phyloP scores from a whole-genome alignment of 371 early-diverging fungal species.

The Mucor ambiguus region DNA sequence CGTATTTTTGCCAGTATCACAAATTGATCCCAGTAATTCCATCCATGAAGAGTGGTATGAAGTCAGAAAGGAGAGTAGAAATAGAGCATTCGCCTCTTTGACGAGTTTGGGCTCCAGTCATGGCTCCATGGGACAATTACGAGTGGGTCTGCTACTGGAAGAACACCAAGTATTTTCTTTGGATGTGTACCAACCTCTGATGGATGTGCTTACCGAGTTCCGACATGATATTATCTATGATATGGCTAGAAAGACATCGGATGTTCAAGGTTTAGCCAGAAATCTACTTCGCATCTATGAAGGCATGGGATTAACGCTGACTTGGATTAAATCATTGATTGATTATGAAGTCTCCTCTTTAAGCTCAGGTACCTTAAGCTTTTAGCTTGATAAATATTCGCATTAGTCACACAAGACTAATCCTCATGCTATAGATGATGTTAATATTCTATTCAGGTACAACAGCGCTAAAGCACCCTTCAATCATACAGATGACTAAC shows the following conservation, averaged over 20 bases:
- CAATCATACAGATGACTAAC: background rate
- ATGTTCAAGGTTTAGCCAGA: slow-evolving; percentile 61
- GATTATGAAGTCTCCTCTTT: slow-evolving; percentile 61
- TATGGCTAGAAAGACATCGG: slow-evolving; percentile 42
- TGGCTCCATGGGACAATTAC: slow-evolving; percentile 52
- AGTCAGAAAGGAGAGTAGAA: slow-evolving; percentile 39
- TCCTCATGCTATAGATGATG: slow-evolving; percentile 38
- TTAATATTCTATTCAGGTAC: slow-evolving; percentile 56
- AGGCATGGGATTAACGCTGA: slow-evolving; percentile 41
- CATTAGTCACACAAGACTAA: background rate
- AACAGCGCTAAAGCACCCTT: background rate
- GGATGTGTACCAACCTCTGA: slow-evolving; percentile 20
- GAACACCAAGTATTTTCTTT: slow-evolving; percentile 57
- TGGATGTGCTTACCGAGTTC: slow-evolving; percentile 43
- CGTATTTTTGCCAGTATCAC: slow-evolving; percentile 30
- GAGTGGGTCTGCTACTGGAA: slow-evolving; percentile 59
- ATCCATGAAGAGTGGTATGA: slow-evolving; percentile 55
- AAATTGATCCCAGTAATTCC: slow-evolving; percentile 22
- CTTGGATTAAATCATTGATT: slow-evolving; percentile 64
- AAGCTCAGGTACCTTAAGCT: slow-evolving; percentile 35
- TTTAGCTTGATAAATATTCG: background rate
- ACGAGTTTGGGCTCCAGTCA: slow-evolving; percentile 31
- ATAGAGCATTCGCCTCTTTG: slow-evolving; percentile 34
- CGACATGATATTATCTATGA: slow-evolving; percentile 53
- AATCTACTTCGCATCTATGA: slow-evolving; percentile 60